Conservation (phyloP, 768 basidiomycete genomes). For the Coprinopsis cinerea region DNA sequence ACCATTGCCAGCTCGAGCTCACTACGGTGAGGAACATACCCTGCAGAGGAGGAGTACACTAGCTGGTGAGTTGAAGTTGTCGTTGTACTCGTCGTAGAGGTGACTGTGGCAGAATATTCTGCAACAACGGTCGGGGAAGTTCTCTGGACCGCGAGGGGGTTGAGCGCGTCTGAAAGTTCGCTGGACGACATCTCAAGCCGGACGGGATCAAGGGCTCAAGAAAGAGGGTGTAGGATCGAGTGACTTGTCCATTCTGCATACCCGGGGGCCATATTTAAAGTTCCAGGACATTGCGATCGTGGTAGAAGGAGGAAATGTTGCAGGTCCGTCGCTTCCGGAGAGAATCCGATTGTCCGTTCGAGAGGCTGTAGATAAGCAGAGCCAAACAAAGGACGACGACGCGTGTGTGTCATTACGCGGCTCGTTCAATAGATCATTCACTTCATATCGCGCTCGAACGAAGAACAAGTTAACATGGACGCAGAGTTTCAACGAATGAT, state of each 20-base stretch:
- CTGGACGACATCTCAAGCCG: constrained; percentile 52
- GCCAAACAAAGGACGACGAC: constrained; percentile 15
- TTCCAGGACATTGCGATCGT: too few relatives aligned
- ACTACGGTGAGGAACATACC: constrained; percentile 51
- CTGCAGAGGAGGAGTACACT: constrained; percentile 22
- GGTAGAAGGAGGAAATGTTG: background rate
- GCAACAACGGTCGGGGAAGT: background rate
- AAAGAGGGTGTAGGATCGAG: constrained; percentile 15
- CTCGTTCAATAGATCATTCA: constrained; percentile 10
- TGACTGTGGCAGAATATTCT: background rate
- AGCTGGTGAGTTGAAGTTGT: background rate
- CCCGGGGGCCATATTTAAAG: background rate
- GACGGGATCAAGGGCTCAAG: background rate
- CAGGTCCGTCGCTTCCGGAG: background rate
- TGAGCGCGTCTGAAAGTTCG: constrained; percentile 76
- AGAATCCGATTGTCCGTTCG: constrained; percentile 1
- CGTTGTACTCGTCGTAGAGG: background rate
- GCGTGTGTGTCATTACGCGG: constrained; percentile 40
- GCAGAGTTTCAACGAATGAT: constrained; percentile 42
- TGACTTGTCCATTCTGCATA: too few relatives aligned
- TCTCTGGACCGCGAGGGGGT: constrained; percentile 42
- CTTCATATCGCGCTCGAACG: constrained; percentile 12
- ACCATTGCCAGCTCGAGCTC: constrained; percentile 60
- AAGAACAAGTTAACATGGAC: too few relatives aligned
- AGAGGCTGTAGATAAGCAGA: constrained; percentile 22